Percentiles rank a stretch among this genome's conserved stretches.
These are phyloP conservation scores for Calonectria multiphialidica DNA, from an alignment of 2,329 filamentous ascomycete species.

Conservation along the genomic window DNA sequence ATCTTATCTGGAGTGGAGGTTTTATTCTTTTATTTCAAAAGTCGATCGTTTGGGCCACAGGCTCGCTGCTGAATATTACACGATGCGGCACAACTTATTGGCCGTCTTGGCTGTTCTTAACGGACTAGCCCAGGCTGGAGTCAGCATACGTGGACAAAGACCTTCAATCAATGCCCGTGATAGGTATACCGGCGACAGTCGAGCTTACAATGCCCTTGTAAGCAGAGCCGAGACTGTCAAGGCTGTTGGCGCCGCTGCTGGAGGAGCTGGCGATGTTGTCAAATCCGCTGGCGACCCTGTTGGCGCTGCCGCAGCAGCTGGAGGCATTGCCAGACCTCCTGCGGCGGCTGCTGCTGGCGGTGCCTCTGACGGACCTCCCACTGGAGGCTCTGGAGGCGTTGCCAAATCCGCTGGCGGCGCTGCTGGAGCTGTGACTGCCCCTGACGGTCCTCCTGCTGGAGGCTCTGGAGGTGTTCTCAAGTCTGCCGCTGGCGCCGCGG, in stretches of 20 bases:
- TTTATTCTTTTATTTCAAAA: slow-evolving; percentile 16
- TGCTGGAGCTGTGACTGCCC: neutral
- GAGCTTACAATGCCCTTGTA: neutral
- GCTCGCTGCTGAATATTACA: slow-evolving; percentile 8
- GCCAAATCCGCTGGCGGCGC: neutral
- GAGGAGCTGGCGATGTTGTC: neutral
- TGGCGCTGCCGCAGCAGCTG: neutral
- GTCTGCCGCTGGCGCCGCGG: neutral
- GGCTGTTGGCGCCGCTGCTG: neutral
- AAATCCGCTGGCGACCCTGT: neutral
- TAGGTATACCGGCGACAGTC: neutral
- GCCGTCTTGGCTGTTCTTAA: slow-evolving; percentile 39
- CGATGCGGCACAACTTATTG: slow-evolving; percentile 40
- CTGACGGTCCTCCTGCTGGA: neutral
- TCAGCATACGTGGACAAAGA: slow-evolving; percentile 17
- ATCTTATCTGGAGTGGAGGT: slow-evolving; percentile 10
- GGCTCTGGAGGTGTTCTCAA: neutral
- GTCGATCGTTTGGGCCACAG: slow-evolving; percentile 26
- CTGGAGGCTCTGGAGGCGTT: neutral
- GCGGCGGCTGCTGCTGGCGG: neutral
- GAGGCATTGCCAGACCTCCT: neutral
- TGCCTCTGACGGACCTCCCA: neutral
- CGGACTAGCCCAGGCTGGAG: slow-evolving; percentile 37
- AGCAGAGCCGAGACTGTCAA: neutral
- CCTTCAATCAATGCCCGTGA: slow-evolving; percentile 10